Evolutionary conservation across 176 grass and related monocot species (phyloP), one percentile per base, ranked within the genome.

Genomic region (Carex cristatella): DNA sequence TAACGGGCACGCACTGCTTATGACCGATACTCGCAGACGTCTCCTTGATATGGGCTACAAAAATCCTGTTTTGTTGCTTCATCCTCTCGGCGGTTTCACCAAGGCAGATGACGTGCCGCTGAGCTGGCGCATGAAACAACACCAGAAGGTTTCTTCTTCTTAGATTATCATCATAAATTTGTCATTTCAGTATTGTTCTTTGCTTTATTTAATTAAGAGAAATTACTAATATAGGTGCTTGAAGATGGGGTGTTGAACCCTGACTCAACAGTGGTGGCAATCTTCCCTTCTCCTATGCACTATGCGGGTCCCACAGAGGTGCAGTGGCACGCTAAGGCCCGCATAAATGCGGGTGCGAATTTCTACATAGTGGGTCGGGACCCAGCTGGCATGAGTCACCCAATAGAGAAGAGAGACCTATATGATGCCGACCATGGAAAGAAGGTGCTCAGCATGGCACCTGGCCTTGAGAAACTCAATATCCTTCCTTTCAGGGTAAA

Each of bases 331-430:
- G 96, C 96, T 63, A 99, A 99, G 61, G 88, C 96, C 66, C 96
- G 96, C 56, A 94, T 94, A 46, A 99, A 99, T 88, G 96, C 96
- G 23, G 96, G 96, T 76, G 96, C 96, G 48, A 94, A 99, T 86
- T 99, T 99, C 87, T 99, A 99, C 69, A 99, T 99, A 69, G 96
- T 99, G 70, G 96, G 96, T 78, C 92, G 96, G 66, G 96, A 99
- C 53, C 93, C 96, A 85, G 96, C 96, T 84, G 96, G 96, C 62
- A 99, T 99, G 93, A 83, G 88, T 38, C 90, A 99, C 44, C 96
- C 96, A 7, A 83, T 67, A 3, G 90, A 91, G 64, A 95, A 99
- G 62, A 89, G 93, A 86, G 96, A 99, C 75, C 87, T 99, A 69
- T 99, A 95, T 92, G 93, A 99, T 89, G 93, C 93, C 42, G 93